Base-by-base conservation (phyloP, 2,329 filamentous ascomycete species). In the Fusarium agapanthi region DNA sequence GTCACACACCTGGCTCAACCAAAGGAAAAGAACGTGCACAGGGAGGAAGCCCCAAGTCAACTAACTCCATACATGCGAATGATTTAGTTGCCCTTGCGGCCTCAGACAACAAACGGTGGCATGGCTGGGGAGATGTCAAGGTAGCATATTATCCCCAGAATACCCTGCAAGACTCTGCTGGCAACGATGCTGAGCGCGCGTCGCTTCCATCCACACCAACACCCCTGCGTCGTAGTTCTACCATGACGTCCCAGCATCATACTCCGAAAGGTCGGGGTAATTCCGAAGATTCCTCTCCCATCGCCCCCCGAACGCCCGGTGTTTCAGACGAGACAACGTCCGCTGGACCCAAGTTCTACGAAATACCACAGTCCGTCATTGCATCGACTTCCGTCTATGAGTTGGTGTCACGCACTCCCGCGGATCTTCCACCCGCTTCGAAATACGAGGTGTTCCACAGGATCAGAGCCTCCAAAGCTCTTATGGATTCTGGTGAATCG, bases 361-460 rank as follows among this genome's bases (percentile, higher is more conserved):
- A 95, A 74, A 81, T 97, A 58, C 86, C 92, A 15, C 85, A 88
- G 72, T 84, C 85, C 16, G 81, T 85, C 16, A 84, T 93, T 24
- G 79, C 82, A 48, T 85, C 88, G 10, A 84, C 83, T 8, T 83
- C 87, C 12, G 84, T 91, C 41, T 87, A 89, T 73, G 84, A 90
- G 12, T 83, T 93, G 38, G 80, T 92, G 54, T 83, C 84, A 8
- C 85, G 85, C 41, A 86, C 86, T 53, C 85, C 92, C 3, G 80
- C 86, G 9, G 90, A 93, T 67, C 83, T 98, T 76, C 93, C 95
- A 2, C 84, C 90, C 40, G 87, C 92, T 53, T 87, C 90, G 18
- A 92, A 91, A 73, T 98, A 97, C 78, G 96, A 98, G 73, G 86
- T 95, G 40, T 89, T 99, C 47, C 92, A 95, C 75, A 92, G 94